Evolutionary conservation across 495 filamentous ascomycete species (phyloP).

Genomic region (Neurospora tetrasperma): DNA sequence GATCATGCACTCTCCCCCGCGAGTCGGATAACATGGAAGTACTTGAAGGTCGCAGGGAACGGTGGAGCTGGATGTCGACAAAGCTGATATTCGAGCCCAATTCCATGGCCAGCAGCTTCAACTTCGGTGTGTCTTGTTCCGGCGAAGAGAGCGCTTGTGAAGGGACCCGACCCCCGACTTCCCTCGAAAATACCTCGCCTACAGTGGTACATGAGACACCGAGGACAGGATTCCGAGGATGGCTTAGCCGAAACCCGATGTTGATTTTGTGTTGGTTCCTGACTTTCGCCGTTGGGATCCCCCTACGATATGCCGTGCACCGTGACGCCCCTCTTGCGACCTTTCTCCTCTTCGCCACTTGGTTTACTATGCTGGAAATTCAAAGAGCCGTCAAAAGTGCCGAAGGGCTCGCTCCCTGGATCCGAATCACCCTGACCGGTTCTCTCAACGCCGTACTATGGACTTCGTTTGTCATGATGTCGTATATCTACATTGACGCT

Average conservation of each 20-base stretch:
- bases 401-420: slow-evolving; percentile 9
- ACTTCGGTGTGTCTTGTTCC: neutral
- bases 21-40: neutral
- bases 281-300: slow-evolving; percentile 18
- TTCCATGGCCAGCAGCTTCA: slow-evolving; percentile 4
- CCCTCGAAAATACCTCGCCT: neutral
- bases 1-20: neutral
- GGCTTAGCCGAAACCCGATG: slow-evolving; percentile 12
- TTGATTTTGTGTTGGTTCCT: slow-evolving; percentile 19
- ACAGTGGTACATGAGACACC: neutral
- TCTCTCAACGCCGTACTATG: slow-evolving; percentile 32
- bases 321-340: slow-evolving; percentile 26
- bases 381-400: slow-evolving; percentile 24
- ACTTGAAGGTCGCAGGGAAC: neutral
- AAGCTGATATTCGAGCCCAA: slow-evolving; percentile 6
- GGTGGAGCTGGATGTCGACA: neutral
- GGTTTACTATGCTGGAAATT: slow-evolving; percentile 29
- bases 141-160: neutral
- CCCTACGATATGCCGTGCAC: slow-evolving; percentile 13
- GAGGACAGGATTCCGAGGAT: neutral
- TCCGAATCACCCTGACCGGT: slow-evolving; percentile 22
- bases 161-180: neutral
- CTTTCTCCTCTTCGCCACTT: slow-evolving; percentile 28
- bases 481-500: slow-evolving; percentile 29
- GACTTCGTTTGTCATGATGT: slow-evolving; percentile 31